A percentile compares a stretch with the other conserved stretches of the same genome.
Evolutionary conservation across 345 rosid species (phyloP).

Genomic region (Linum usitatissimum): DNA sequence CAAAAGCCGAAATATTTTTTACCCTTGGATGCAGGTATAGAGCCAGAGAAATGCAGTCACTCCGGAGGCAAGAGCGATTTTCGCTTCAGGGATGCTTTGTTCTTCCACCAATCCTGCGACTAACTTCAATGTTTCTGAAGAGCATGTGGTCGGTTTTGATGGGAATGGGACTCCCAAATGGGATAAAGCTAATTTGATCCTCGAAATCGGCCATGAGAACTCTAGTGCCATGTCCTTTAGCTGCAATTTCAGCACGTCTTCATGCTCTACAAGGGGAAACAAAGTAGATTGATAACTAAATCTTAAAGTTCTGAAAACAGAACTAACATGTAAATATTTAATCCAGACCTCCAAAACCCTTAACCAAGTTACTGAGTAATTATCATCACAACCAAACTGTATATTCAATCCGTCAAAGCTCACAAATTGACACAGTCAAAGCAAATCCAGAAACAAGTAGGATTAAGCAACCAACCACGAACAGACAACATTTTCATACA

Average conservation of each 20-base stretch:
- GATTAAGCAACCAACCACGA: neutral
- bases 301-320: too few relatives aligned
- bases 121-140: conserved; percentile 31
- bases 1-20: neutral
- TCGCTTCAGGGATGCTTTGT: conserved; percentile 60
- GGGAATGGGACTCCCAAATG: conserved; percentile 32
- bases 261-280: conserved; percentile 32
- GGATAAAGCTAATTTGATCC: conserved; percentile 44
- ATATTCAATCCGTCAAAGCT: too few relatives aligned
- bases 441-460: neutral
- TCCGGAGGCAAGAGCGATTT: conserved; percentile 58
- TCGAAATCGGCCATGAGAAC: conserved; percentile 67
- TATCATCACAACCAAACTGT: too few relatives aligned
- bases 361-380: too few relatives aligned
- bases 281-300: neutral
- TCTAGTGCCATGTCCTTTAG: conserved; percentile 54
- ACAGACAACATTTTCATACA: neutral
- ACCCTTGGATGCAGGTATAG: conserved; percentile 83
- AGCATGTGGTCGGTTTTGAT: conserved; percentile 48
- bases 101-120: conserved; percentile 56
- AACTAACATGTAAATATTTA: too few relatives aligned
- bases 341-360: too few relatives aligned
- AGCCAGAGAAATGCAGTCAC: conserved; percentile 77
- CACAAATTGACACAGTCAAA: neutral
- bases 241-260: conserved; percentile 43